These are phyloP conservation scores for Cyberlindnera suaveolens DNA, from an alignment of 805 yeast species.

Conservation along the genomic window DNA sequence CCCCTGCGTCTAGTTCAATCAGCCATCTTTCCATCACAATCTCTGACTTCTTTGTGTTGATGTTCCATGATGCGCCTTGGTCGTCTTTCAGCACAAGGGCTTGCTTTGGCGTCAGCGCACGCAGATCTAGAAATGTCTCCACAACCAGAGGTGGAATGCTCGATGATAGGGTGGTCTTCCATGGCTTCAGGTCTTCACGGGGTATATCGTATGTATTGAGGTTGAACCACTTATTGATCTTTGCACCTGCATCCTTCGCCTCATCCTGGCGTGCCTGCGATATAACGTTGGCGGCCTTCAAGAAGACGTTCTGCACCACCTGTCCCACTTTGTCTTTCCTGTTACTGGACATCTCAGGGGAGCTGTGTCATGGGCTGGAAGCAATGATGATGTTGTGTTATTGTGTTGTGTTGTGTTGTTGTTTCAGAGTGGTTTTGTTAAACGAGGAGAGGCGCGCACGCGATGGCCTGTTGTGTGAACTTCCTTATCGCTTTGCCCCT, in stretches of 20 bases:
- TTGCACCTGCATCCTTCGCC: slow-evolving; percentile 9
- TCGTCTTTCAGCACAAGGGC: slow-evolving; percentile 53
- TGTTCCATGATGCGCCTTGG: slow-evolving; percentile 46
- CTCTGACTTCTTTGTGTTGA: slow-evolving; percentile 64
- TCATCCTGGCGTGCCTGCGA: slow-evolving; percentile 35
- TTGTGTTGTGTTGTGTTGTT: no score
- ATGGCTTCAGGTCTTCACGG: slow-evolving; percentile 54
- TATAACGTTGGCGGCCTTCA: slow-evolving; percentile 55
- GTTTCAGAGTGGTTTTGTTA: no score
- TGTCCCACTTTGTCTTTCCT: slow-evolving; percentile 22
- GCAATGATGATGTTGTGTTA: not conserved
- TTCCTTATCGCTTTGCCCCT: no score
- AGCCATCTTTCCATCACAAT: slow-evolving; percentile 95
- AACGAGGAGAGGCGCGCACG: no score
- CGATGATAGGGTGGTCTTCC: slow-evolving; percentile 59
- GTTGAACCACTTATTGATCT: slow-evolving; percentile 59
- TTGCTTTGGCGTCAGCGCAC: slow-evolving; percentile 50
- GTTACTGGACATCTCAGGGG: not conserved
- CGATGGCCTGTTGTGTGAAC: no score
- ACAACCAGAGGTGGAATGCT: slow-evolving; percentile 73
- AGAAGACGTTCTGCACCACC: slow-evolving; percentile 46
- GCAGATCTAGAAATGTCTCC: slow-evolving; percentile 72
- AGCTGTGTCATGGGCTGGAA: not conserved
- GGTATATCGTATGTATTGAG: slow-evolving; percentile 35
- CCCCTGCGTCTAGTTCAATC: slow-evolving; percentile 61